Evolutionary conservation across 1,139 yeast genomes (phyloP).

Genomic region (Candida glucosophila): DNA sequence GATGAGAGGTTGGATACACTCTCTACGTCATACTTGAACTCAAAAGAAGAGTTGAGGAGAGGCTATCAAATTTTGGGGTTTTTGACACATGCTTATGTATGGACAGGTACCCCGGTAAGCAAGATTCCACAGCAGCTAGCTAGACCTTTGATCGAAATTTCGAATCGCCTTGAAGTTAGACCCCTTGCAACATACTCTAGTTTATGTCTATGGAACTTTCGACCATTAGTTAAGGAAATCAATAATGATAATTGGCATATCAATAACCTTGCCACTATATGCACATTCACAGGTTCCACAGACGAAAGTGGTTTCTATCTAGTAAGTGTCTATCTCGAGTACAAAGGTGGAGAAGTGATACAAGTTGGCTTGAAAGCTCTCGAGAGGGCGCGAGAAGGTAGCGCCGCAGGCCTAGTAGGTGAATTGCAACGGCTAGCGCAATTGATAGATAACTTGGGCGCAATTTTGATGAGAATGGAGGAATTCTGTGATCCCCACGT

Average conservation of each 20-base stretch:
- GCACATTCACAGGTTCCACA: conserved; percentile 81
- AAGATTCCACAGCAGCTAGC: conserved; percentile 62
- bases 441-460: conserved; percentile 66
- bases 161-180: conserved; percentile 62
- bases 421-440: conserved; percentile 63
- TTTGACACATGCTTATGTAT: conserved; percentile 79
- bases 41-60: conserved; percentile 52
- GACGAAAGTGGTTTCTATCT: conserved; percentile 94
- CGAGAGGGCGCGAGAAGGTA: conserved; percentile 20
- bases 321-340: conserved; percentile 80
- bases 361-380: conserved; percentile 40
- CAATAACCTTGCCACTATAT: conserved; percentile 67
- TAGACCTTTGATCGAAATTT: conserved; percentile 53
- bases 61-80: conserved; percentile 77
- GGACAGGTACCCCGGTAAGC: conserved; percentile 70
- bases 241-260: conserved; percentile 37
- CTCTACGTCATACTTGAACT: conserved; percentile 33
- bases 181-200: conserved; percentile 87
- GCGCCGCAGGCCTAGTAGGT: conserved; percentile 28
- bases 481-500: conserved; percentile 94
- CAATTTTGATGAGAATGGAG: conserved; percentile 73
- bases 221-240: conserved; percentile 44
- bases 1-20: conserved; percentile 50
- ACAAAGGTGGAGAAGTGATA: conserved; percentile 70
- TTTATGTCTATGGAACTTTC: conserved; percentile 81